These are phyloP conservation scores for Hansenula sp. DNA, from an alignment of 1,139 yeast species.

Conservation along the genomic window DNA sequence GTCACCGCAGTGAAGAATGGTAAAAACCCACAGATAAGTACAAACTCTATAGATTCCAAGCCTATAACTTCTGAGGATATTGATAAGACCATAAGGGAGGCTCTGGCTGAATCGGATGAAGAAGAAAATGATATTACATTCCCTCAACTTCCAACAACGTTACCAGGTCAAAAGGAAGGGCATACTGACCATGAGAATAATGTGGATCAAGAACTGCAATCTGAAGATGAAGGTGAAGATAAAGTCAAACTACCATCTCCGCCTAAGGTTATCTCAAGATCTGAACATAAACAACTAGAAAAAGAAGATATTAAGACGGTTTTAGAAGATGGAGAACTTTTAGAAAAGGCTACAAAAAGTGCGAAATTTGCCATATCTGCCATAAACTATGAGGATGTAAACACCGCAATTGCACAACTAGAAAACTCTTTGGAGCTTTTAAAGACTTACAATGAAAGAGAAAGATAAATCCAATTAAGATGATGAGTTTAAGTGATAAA, in stretches of 20 bases:
- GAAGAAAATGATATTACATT: slow-evolving; percentile 3
- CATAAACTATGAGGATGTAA: slow-evolving; percentile 70
- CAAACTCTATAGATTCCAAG: neutral
- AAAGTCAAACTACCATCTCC: neutral
- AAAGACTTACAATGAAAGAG: neutral
- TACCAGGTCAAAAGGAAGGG: slow-evolving; percentile 1
- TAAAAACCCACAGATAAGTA: neutral
- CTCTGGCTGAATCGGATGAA: slow-evolving; percentile 4
- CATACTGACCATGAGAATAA: neutral
- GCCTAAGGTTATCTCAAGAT: neutral
- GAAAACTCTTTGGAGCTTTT: neutral
- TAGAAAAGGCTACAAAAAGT: slow-evolving; percentile 62
- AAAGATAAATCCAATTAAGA: neutral
- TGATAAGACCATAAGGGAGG: slow-evolving; percentile 4
- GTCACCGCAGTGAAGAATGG: neutral
- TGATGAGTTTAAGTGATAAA: too few relatives aligned
- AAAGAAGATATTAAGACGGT: slow-evolving; percentile 39
- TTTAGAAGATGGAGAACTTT: slow-evolving; percentile 51
- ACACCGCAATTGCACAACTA: slow-evolving; percentile 66
- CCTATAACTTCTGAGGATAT: slow-evolving; percentile 10
- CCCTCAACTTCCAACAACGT: slow-evolving; percentile 7
- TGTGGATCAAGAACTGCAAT: too few relatives aligned
- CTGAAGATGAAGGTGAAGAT: too few relatives aligned
- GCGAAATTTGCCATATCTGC: slow-evolving; percentile 86
- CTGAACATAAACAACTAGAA: neutral